phyloP scores from a whole-genome alignment of 208 protist species.

The Trypanosoma platydactyli region DNA sequence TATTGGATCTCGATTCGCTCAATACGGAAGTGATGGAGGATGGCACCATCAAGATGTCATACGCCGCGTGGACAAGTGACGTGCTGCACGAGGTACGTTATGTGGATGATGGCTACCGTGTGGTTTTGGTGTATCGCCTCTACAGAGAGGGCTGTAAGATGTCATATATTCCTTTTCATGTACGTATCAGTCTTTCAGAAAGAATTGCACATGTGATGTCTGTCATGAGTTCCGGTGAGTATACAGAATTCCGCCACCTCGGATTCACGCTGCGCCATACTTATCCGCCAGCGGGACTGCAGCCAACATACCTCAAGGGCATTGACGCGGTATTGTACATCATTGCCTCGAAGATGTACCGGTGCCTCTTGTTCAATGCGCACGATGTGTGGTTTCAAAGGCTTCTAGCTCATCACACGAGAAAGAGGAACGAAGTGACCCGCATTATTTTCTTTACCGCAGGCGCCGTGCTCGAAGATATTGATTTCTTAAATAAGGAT shows the following conservation, averaged over 20 bases:
- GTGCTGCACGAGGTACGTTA: conserved; percentile 24
- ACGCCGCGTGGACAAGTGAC: conserved; percentile 23
- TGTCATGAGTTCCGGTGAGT: background rate
- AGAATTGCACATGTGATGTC: conserved; percentile 4
- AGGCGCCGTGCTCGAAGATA: background rate
- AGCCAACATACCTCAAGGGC: conserved; percentile 19
- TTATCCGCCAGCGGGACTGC: conserved; percentile 23
- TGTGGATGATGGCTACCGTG: conserved; percentile 15
- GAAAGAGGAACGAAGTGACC: background rate
- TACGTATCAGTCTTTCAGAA: background rate
- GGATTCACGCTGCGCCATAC: conserved; percentile 20
- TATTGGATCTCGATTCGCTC: conserved; percentile 2
- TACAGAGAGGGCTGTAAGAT: conserved; percentile 15
- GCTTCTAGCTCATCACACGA: background rate
- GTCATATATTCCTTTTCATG: conserved; percentile 1
- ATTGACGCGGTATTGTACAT: conserved; percentile 24
- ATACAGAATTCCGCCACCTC: conserved; percentile 1
- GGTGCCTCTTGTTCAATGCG: conserved; percentile 18
- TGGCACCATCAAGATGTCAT: conserved; percentile 8
- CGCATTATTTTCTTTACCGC: conserved; percentile 7
- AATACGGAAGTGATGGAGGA: background rate
- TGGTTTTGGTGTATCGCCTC: conserved; percentile 18
- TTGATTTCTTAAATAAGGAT: conserved; percentile 7
- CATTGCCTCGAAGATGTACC: conserved; percentile 5
- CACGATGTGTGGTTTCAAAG: background rate